phyloP scores from a whole-genome alignment of 805 yeast species.

The Nakazawaea siamensis region DNA sequence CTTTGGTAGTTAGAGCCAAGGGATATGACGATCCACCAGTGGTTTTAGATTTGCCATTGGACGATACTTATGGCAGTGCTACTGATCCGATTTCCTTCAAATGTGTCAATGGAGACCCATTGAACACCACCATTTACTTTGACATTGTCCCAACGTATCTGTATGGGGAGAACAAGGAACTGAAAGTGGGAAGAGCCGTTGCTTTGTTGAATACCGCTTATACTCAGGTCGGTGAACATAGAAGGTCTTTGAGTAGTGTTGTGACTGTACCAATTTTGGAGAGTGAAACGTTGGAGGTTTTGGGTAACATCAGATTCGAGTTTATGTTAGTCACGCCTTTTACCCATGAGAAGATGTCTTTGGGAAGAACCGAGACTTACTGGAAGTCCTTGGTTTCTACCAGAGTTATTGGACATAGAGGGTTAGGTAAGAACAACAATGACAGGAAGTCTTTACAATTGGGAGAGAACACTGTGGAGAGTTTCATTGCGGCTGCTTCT shows the following conservation, averaged over 20 bases:
- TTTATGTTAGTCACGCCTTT: constrained; percentile 67
- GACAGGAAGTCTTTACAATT: constrained; percentile 73
- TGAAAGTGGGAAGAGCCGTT: constrained; percentile 69
- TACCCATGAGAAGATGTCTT: constrained; percentile 55
- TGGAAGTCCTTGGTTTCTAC: constrained; percentile 89
- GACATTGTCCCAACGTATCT: constrained; percentile 89
- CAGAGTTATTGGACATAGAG: constrained; percentile 93
- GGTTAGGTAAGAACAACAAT: constrained; percentile 80
- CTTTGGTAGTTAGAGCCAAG: constrained; percentile 51
- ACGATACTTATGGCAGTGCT: constrained; percentile 63
- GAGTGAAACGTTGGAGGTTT: constrained; percentile 56
- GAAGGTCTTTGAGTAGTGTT: constrained; percentile 57
- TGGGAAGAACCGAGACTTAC: constrained; percentile 68
- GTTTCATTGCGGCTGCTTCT: constrained; percentile 93
- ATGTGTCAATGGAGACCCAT: constrained; percentile 37
- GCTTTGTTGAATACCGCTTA: constrained; percentile 56
- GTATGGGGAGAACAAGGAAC: constrained; percentile 21
- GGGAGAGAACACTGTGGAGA: constrained; percentile 93
- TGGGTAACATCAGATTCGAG: constrained; percentile 77
- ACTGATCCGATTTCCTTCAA: constrained; percentile 72
- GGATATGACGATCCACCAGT: constrained; percentile 44
- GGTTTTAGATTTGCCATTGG: constrained; percentile 72
- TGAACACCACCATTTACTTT: constrained; percentile 56
- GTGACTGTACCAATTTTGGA: constrained; percentile 74
- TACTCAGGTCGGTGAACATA: constrained; percentile 59